phyloP scores from a whole-genome alignment of 1,139 yeast genomes.

The Debaryomyces singareniensis region DNA sequence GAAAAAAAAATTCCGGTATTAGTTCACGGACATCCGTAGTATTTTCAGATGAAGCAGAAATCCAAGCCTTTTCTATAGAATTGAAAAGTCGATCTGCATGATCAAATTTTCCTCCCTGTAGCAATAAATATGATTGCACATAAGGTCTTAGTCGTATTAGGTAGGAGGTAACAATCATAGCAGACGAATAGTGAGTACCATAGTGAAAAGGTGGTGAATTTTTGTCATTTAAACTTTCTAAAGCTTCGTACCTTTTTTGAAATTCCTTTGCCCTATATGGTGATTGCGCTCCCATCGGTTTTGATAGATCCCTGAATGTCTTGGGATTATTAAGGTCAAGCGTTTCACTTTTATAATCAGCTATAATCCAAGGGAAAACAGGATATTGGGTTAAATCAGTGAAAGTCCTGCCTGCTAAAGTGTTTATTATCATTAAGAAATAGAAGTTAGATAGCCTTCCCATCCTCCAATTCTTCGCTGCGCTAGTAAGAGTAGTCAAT shows the following conservation, averaged over 20 bases:
- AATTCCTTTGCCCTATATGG: slow-evolving; percentile 53
- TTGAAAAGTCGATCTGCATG: slow-evolving; percentile 78
- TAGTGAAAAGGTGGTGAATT: slow-evolving; percentile 77
- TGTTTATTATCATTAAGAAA: slow-evolving; percentile 70
- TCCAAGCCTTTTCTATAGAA: slow-evolving; percentile 71
- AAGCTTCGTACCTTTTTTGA: slow-evolving; percentile 62
- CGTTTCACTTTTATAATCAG: slow-evolving; percentile 65
- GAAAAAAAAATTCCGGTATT: slow-evolving; percentile 75
- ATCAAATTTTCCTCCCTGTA: slow-evolving; percentile 85
- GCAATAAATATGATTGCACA: slow-evolving; percentile 65
- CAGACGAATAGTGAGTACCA: slow-evolving; percentile 89
- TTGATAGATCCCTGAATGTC: slow-evolving; percentile 65
- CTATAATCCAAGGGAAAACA: slow-evolving; percentile 83
- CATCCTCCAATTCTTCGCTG: slow-evolving; percentile 64
- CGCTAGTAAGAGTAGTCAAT: slow-evolving; percentile 31
- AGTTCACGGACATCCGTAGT: slow-evolving; percentile 84
- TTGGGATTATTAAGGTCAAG: slow-evolving; percentile 56
- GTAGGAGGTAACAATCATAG: slow-evolving; percentile 82
- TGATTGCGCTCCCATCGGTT: slow-evolving; percentile 88
- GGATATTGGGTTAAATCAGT: slow-evolving; percentile 88
- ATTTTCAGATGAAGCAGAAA: slow-evolving; percentile 67
- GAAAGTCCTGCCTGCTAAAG: slow-evolving; percentile 80
- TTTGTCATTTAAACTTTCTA: slow-evolving; percentile 44
- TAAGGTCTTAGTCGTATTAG: slow-evolving; percentile 71
- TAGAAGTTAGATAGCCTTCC: slow-evolving; percentile 79